A percentile compares a stretch with the other conserved stretches of the same genome.
Evolutionary conservation across 306 rosid species (phyloP).

Genomic region (Cucurbita maxima): DNA sequence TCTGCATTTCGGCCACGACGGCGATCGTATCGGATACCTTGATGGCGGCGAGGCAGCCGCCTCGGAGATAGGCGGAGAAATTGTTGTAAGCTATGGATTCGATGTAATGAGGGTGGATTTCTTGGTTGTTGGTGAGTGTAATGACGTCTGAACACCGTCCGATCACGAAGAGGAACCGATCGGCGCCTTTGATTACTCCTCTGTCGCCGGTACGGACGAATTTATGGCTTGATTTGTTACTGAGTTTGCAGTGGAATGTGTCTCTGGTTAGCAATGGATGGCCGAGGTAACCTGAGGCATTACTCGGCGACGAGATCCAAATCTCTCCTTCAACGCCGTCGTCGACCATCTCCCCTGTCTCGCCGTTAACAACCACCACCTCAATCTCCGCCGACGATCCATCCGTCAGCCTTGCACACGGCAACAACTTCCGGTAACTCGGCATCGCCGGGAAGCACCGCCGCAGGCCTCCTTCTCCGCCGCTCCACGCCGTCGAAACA

Average conservation of each 20-base stretch:
- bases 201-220: constrained; percentile 61
- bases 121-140: constrained; percentile 16
- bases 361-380: constrained; percentile 44
- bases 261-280: constrained; percentile 51
- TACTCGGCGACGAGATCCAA: constrained; percentile 74
- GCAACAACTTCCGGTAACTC: constrained; percentile 42
- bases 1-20: constrained; percentile 56
- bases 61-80: constrained; percentile 31
- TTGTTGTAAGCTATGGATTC: constrained; percentile 41
- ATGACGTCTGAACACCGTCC: constrained; percentile 51
- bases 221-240: constrained; percentile 14
- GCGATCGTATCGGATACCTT: constrained; percentile 11
- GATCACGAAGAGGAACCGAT: constrained; percentile 41
- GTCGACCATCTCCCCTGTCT: constrained; percentile 42
- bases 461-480: neutral
- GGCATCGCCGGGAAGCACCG: constrained; percentile 25
- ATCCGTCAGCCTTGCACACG: constrained; percentile 37
- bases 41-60: constrained; percentile 52
- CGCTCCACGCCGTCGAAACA: constrained; percentile 65
- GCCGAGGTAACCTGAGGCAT: constrained; percentile 47
- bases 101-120: constrained; percentile 48
- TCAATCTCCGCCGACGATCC: constrained; percentile 33
- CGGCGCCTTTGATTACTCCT: constrained; percentile 49
- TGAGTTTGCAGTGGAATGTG: constrained; percentile 31
- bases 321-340: constrained; percentile 78